Percentiles rank a stretch among this genome's conserved stretches.
These are phyloP conservation scores for Cardamine occulta DNA, from an alignment of 345 rosid species.

Conservation along the genomic window DNA sequence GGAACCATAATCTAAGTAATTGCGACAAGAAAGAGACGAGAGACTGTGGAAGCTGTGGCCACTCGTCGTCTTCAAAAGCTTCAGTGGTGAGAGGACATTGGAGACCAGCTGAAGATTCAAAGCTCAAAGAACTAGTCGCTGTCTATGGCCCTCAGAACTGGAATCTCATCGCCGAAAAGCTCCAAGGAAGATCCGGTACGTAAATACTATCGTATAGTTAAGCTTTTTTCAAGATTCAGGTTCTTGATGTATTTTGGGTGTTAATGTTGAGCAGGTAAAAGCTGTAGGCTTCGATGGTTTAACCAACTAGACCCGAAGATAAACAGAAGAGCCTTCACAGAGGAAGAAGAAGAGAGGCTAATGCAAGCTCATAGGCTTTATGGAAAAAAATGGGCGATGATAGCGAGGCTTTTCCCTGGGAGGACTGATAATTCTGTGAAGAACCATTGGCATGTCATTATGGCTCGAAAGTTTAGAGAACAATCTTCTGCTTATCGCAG, in stretches of 20 bases:
- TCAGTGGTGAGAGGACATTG: constrained; percentile 74
- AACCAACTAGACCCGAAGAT: constrained; percentile 48
- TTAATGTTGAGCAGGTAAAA: constrained; percentile 38
- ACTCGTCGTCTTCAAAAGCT: constrained; percentile 29
- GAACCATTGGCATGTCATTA: constrained; percentile 49
- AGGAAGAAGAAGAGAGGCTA: constrained; percentile 48
- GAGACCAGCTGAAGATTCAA: constrained; percentile 90
- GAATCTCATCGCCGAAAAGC: constrained; percentile 88
- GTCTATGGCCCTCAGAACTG: constrained; percentile 92
- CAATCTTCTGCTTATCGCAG: constrained; percentile 40
- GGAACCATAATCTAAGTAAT: constrained; percentile 19
- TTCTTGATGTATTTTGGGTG: constrained; percentile 17
- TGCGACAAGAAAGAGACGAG: constrained; percentile 22
- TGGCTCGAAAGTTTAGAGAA: constrained; percentile 49
- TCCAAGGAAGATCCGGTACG: constrained; percentile 89
- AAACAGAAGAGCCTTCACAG: constrained; percentile 43
- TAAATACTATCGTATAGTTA: neutral
- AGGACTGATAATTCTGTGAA: constrained; percentile 49
- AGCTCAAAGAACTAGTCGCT: constrained; percentile 79
- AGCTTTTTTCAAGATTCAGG: neutral
- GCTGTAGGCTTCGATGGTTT: constrained; percentile 49
- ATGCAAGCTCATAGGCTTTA: constrained; percentile 46
- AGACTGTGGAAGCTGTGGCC: constrained; percentile 15
- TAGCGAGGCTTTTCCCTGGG: constrained; percentile 49
- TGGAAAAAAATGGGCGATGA: constrained; percentile 52